phyloP scores from a whole-genome alignment of 768 basidiomycete genomes.

The Serpula lacrymans region DNA sequence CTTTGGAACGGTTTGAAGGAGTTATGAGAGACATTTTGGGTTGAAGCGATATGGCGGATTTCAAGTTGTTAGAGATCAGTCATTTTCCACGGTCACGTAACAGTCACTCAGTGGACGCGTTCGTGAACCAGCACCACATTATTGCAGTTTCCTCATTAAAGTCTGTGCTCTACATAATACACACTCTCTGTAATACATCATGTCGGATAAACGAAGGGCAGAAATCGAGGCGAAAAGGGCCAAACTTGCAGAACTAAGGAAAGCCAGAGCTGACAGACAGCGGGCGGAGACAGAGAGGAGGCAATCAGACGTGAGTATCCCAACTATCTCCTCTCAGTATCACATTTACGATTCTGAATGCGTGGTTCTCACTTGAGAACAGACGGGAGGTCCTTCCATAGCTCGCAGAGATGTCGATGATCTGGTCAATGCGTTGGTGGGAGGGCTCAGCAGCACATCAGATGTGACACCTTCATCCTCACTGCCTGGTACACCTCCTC shows the following conservation, averaged over 20 bases:
- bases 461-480: constrained; percentile 71
- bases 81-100: constrained; percentile 16
- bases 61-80: background rate
- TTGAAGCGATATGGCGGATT: background rate
- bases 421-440: constrained; percentile 59
- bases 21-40: constrained; percentile 46
- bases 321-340: background rate
- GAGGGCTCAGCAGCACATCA: constrained; percentile 52
- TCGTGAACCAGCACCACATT: too few relatives aligned
- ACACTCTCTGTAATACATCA: constrained; percentile 11
- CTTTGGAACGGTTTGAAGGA: constrained; percentile 36
- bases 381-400: constrained; percentile 40
- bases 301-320: constrained; percentile 19
- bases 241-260: constrained; percentile 81
- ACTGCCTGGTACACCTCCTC: constrained; percentile 64
- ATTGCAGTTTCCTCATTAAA: background rate
- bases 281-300: constrained; percentile 45
- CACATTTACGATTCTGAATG: constrained; percentile 3
- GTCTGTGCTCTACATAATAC: background rate
- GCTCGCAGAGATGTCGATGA: constrained; percentile 65
- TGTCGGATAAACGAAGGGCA: constrained; percentile 70
- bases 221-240: constrained; percentile 90
- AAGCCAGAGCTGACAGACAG: constrained; percentile 70
- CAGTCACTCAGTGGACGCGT: background rate
- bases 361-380: background rate